phyloP scores from a whole-genome alignment of 768 basidiomycete species.

The Lentinula aciculospora region DNA sequence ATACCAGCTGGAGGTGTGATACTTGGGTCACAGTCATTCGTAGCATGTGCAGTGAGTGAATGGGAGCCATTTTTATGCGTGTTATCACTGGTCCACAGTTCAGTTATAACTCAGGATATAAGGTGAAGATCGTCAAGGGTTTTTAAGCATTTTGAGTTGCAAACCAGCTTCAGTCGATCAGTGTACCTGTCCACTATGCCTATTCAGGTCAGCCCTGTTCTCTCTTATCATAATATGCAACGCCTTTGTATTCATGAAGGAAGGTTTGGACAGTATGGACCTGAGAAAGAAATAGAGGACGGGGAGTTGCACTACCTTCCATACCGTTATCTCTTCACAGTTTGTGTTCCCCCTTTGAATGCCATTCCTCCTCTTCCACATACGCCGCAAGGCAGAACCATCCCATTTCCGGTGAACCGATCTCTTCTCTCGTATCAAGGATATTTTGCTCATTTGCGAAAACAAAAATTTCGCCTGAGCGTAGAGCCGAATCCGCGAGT shows the following conservation, averaged over 20 bases:
- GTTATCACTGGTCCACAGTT: no score
- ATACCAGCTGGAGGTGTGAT: not conserved
- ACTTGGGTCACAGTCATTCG: no score
- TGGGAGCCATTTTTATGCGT: no score
- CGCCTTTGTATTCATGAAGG: not conserved
- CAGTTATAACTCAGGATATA: no score
- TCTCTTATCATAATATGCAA: not conserved
- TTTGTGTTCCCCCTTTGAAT: slow-evolving; percentile 1
- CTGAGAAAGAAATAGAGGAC: no score
- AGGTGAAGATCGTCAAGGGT: not conserved
- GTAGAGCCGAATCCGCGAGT: slow-evolving; percentile 2
- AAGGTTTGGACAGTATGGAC: not conserved
- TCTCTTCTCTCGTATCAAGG: slow-evolving; percentile 2
- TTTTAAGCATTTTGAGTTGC: not conserved
- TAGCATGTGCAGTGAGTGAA: no score
- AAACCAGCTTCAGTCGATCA: no score
- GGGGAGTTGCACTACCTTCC: not conserved
- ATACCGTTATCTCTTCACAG: not conserved
- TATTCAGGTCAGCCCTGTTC: not conserved
- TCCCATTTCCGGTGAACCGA: slow-evolving; percentile 4
- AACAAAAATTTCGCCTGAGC: not conserved
- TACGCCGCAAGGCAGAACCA: slow-evolving; percentile 3
- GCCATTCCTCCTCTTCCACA: slow-evolving; percentile 5
- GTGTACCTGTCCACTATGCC: not conserved
- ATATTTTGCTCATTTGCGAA: not conserved